Evolutionary conservation across 163 green algal genomes (phyloP), one percentile per base, ranked within the genome.

Genomic region (Scenedesmus sp.): DNA sequence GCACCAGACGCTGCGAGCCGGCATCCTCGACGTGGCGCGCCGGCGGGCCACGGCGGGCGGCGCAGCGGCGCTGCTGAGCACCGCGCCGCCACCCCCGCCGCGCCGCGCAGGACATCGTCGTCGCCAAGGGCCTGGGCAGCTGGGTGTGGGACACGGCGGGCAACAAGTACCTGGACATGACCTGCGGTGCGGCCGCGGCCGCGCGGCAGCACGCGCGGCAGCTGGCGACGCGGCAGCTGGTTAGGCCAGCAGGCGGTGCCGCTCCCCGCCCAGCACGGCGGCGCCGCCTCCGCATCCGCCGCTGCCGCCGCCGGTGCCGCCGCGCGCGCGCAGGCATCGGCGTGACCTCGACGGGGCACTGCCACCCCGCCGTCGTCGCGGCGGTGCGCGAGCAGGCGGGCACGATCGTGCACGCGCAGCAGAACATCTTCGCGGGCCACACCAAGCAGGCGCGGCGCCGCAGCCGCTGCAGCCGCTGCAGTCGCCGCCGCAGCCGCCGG

Each of bases 261-360:
- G n/a, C n/a, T n/a, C n/a, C n/a, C n/a, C n/a, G n/a, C 5, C 17
- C 3, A 17, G 14, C 45, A 36, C 10, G 33, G 3, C 26, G 22
- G n/a, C n/a, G n/a, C n/a, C n/a, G n/a, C n/a, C n/a, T n/a, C n/a
- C n/a, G n/a, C n/a, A n/a, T n/a, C n/a, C 44, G 3, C 36, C 58
- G 24, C 22, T 10, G 15, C 5, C 28, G 7, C 3, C 18, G 3
- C 42, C 5, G n/a, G n/a, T n/a, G n/a, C n/a, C n/a, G n/a, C n/a
- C n/a, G n/a, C n/a, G n/a, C n/a, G n/a, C 36, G 15, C 64, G 67
- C 85, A 92, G 90, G 92, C 45, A 97, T 97, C 66, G 93, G 93
- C 22, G 90, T 89, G 6, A 83, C 87, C 9, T 93, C 85, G 39
- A 96, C 92, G 4, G 93, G 93, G 14, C 93, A 97, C 81, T 96